Evolutionary conservation across 345 rosid genomes (phyloP).

Genomic region (Salix purpurea): DNA sequence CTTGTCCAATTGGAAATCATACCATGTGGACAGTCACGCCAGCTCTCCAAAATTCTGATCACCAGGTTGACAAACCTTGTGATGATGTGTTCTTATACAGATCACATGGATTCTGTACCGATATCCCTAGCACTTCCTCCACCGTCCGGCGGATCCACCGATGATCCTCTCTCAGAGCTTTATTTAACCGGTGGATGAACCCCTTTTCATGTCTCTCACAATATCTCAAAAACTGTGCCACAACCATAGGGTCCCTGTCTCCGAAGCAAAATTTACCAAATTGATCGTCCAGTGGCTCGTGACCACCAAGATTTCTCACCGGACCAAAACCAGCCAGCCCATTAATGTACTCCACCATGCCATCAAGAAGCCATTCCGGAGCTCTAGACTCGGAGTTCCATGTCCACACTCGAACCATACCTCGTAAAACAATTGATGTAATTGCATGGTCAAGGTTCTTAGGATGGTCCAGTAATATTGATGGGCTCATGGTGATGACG

Average conservation of each 20-base stretch:
- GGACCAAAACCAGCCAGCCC: constrained; percentile 22
- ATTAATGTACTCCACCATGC: constrained; percentile 45
- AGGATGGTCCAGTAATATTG: constrained; percentile 7
- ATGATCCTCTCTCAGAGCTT: constrained; percentile 26
- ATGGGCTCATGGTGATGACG: constrained; percentile 36
- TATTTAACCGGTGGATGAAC: constrained; percentile 50
- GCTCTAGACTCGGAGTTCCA: constrained; percentile 42
- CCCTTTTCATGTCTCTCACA: constrained; percentile 37
- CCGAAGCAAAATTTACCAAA: constrained; percentile 8
- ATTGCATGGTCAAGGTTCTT: constrained; percentile 16
- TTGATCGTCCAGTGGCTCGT: not conserved
- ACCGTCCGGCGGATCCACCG: constrained; percentile 40
- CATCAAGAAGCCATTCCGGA: constrained; percentile 42
- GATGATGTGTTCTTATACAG: not conserved
- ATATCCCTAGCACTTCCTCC: constrained; percentile 16
- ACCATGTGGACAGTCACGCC: not conserved
- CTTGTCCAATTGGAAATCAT: too few species aligned
- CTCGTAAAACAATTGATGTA: constrained; percentile 29
- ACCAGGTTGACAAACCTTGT: not conserved
- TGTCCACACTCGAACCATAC: constrained; percentile 52
- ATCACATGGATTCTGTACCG: constrained; percentile 23
- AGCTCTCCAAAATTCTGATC: not conserved
- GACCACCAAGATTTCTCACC: not conserved
- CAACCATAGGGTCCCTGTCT: constrained; percentile 21
- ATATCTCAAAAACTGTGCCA: constrained; percentile 28